phyloP scores from a whole-genome alignment of 176 grass and related monocot genomes.

The Carex scoparia region DNA sequence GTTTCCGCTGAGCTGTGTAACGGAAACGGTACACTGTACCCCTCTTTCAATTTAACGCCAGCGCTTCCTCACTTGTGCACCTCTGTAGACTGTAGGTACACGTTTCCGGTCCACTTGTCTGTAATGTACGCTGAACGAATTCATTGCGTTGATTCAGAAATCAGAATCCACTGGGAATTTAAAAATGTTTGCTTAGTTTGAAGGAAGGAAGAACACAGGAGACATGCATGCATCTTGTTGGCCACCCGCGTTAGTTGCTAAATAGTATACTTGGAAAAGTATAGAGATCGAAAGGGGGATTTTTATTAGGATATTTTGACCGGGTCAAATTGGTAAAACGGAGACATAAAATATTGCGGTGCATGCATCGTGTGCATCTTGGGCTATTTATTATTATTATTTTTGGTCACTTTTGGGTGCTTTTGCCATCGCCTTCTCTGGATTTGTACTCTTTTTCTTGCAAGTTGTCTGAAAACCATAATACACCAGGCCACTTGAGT shows the following conservation, averaged over 20 bases:
- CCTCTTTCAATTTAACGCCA: not conserved
- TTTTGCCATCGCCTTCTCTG: not conserved
- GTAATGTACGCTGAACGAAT: not conserved
- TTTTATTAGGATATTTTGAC: not conserved
- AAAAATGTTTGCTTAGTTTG: not conserved
- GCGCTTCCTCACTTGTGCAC: not conserved
- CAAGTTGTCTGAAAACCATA: not conserved
- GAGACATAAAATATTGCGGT: not conserved
- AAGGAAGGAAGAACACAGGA: not conserved
- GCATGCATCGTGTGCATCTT: not conserved
- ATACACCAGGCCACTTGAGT: not conserved
- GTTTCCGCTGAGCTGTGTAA: not conserved
- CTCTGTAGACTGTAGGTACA: not conserved
- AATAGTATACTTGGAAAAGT: not conserved
- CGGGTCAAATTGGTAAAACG: not conserved
- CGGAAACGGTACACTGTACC: constrained; percentile 3
- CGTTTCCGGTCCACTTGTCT: constrained; percentile 2
- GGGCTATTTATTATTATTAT: not conserved
- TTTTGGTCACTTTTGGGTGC: not conserved
- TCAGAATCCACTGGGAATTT: not conserved
- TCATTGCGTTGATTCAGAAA: not conserved
- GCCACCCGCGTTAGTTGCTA: not conserved
- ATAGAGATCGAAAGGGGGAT: no score
- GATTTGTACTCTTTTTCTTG: not conserved
- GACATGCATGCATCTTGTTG: constrained; percentile 12